Evolutionary conservation across 148 eudicot genomes (phyloP).

Genomic region (Rheum nobile): DNA sequence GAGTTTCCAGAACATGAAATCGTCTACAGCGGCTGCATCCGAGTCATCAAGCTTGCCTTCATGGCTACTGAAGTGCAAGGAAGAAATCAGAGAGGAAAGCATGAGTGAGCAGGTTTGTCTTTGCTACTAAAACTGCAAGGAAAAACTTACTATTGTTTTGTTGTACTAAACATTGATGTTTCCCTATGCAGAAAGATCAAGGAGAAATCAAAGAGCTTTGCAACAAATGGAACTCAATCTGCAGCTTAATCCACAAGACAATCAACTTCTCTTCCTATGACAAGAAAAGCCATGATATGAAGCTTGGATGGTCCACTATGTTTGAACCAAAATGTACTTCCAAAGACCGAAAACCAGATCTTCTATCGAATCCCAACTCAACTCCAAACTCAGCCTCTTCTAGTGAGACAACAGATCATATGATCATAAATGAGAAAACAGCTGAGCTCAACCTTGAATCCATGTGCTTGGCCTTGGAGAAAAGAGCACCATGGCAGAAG

Average conservation of each 20-base stretch:
- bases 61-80: conserved; percentile 66
- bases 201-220: conserved; percentile 50
- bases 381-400: conserved; percentile 84
- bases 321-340: conserved; percentile 32
- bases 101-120: background rate
- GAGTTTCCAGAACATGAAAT: background rate
- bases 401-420: conserved; percentile 53
- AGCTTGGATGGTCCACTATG: conserved; percentile 31
- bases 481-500: conserved; percentile 62
- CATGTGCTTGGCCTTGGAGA: conserved; percentile 43
- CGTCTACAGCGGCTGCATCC: background rate
- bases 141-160: background rate
- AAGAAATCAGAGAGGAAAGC: conserved; percentile 23
- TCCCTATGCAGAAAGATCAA: conserved; percentile 28
- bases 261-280: conserved; percentile 38
- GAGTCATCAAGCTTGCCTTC: conserved; percentile 45
- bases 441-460: conserved; percentile 28
- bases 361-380: conserved; percentile 74
- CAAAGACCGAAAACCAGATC: conserved; percentile 52
- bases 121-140: background rate
- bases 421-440: conserved; percentile 8
- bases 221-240: conserved; percentile 74
- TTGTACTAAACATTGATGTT: background rate
- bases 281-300: conserved; percentile 11
- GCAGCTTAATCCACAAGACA: conserved; percentile 43